phyloP scores from a whole-genome alignment of 2,329 filamentous ascomycete genomes.

The Seiridium cupressi region DNA sequence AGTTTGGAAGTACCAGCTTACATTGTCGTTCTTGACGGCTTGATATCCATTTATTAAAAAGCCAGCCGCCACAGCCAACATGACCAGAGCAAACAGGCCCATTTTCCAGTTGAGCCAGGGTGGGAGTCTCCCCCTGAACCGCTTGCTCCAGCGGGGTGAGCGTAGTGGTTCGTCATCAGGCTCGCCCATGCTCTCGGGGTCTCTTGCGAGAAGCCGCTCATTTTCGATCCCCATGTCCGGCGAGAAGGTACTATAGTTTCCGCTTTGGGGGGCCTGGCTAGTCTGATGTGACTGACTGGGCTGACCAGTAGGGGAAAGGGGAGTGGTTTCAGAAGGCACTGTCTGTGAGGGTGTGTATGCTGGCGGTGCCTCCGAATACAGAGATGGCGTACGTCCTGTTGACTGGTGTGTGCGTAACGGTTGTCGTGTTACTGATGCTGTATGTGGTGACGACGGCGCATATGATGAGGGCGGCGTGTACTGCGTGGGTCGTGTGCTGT shows the following conservation, averaged over 20 bases:
- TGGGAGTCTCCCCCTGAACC: conserved; percentile 24
- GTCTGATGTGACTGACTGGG: conserved; percentile 11
- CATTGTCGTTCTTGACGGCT: conserved; percentile 21
- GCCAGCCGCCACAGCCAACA: conserved; percentile 27
- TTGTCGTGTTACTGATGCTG: conserved; percentile 14
- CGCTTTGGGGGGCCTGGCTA: conserved; percentile 15
- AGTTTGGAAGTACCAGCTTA: conserved; percentile 12
- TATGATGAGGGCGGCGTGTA: conserved; percentile 13
- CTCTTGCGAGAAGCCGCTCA: conserved; percentile 38
- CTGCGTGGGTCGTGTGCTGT: not conserved
- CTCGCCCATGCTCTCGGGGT: conserved; percentile 46
- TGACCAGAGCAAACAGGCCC: conserved; percentile 22
- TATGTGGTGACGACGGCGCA: conserved; percentile 18
- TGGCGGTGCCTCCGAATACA: conserved; percentile 43
- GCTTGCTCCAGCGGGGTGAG: conserved; percentile 18
- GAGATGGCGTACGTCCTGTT: conserved; percentile 20
- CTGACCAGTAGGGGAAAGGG: conserved; percentile 14
- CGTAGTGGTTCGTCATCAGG: conserved; percentile 22
- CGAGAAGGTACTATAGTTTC: conserved; percentile 44
- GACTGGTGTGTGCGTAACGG: conserved; percentile 15
- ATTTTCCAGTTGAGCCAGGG: conserved; percentile 27
- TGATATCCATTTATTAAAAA: conserved; percentile 27
- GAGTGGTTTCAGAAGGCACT: conserved; percentile 1
- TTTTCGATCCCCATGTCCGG: conserved; percentile 44
- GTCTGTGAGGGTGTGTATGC: conserved; percentile 45